A percentile compares a stretch with the other conserved stretches of the same genome.
phyloP scores from a whole-genome alignment of 2,329 filamentous ascomycete species.

The Penicillium sp. region DNA sequence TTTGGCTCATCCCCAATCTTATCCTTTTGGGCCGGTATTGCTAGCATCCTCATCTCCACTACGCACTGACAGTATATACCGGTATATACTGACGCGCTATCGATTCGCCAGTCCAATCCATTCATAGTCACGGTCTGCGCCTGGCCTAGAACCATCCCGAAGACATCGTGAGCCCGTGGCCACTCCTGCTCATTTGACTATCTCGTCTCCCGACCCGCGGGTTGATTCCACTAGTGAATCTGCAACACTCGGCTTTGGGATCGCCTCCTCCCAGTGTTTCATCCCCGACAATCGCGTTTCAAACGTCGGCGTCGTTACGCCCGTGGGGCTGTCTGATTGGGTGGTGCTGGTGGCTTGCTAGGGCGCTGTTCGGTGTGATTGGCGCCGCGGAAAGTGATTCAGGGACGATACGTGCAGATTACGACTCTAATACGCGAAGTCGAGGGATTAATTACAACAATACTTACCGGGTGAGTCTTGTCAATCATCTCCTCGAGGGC shows the following conservation, averaged over 20 bases:
- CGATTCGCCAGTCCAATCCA: background rate
- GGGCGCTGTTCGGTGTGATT: slow-evolving; percentile 16
- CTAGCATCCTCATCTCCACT: background rate
- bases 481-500: background rate
- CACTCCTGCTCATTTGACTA: slow-evolving; percentile 11
- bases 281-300: slow-evolving; percentile 23
- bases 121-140: background rate
- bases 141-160: background rate
- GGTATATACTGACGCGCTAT: background rate
- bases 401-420: slow-evolving; percentile 3
- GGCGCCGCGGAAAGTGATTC: slow-evolving; percentile 5
- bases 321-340: slow-evolving; percentile 19
- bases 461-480: slow-evolving; percentile 1
- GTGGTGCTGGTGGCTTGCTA: slow-evolving; percentile 13
- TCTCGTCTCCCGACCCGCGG: background rate
- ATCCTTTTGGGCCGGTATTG: background rate
- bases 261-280: slow-evolving; percentile 23
- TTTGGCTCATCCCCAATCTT: background rate
- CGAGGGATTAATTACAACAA: too few species aligned
- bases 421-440: background rate
- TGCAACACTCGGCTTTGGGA: slow-evolving; percentile 22
- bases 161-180: slow-evolving; percentile 2
- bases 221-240: slow-evolving; percentile 8
- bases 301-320: slow-evolving; percentile 13
- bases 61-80: background rate